Percentiles rank a stretch among this genome's conserved stretches.
phyloP scores from a whole-genome alignment of 306 rosid genomes.

The Ziziphus jujuba region DNA sequence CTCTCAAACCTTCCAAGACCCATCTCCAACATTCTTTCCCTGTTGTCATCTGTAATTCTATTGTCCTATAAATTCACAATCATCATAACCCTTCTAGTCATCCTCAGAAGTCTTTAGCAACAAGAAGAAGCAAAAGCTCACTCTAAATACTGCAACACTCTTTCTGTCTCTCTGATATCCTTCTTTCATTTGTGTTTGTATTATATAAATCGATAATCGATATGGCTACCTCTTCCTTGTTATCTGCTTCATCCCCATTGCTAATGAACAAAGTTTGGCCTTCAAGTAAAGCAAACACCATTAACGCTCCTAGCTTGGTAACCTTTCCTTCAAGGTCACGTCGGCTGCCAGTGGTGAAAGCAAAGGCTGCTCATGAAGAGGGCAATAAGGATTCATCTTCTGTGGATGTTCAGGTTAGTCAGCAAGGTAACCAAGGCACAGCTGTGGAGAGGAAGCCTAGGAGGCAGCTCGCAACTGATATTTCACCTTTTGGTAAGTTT shows the following conservation, averaged over 20 bases:
- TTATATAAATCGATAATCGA: no score
- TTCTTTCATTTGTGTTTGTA: background rate
- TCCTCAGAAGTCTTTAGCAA: background rate
- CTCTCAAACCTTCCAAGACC: conserved; percentile 47
- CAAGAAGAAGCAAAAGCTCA: no score
- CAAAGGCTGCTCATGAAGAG: conserved; percentile 39
- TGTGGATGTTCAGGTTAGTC: conserved; percentile 46
- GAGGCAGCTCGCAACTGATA: conserved; percentile 35
- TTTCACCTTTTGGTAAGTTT: conserved; percentile 68
- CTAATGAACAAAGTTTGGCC: conserved; percentile 32
- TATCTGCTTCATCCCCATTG: conserved; percentile 39
- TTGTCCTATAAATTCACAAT: conserved; percentile 41
- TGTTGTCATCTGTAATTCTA: background rate
- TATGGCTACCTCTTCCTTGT: conserved; percentile 57
- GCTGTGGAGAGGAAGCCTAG: conserved; percentile 50
- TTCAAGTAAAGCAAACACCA: background rate
- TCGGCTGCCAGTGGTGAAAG: conserved; percentile 35
- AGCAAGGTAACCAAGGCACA: conserved; percentile 37
- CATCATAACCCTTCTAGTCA: background rate
- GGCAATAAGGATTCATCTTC: conserved; percentile 45
- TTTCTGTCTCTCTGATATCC: background rate
- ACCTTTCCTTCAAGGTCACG: conserved; percentile 30
- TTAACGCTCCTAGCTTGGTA: conserved; percentile 30
- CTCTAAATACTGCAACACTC: no score
- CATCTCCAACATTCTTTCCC: conserved; percentile 45